These are phyloP conservation scores for Vitis riparia DNA, from an alignment of 164 flowering plant genomes.

Conservation along the genomic window DNA sequence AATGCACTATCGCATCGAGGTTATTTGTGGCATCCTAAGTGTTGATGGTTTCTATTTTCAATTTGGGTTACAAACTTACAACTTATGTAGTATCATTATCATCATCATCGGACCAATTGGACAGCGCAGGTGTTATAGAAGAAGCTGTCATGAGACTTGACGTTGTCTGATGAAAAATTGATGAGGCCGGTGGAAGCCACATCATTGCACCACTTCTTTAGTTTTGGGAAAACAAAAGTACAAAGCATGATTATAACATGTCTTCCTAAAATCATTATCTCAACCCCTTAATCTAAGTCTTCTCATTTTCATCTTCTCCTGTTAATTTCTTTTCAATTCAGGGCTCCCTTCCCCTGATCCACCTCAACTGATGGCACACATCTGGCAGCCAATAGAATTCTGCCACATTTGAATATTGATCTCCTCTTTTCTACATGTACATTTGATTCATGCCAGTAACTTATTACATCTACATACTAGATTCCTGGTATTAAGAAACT, in stretches of 20 bases:
- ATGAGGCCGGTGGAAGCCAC: constrained; percentile 2
- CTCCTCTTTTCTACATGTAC: background rate
- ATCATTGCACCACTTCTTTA: constrained; percentile 15
- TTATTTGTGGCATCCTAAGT: no score
- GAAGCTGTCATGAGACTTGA: background rate
- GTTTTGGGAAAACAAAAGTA: constrained; percentile 13
- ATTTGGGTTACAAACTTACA: no score
- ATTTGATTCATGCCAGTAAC: background rate
- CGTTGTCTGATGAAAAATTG: background rate
- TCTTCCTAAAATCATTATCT: constrained; percentile 18
- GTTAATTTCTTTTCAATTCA: background rate
- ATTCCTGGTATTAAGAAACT: no score
- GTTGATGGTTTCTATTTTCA: no score
- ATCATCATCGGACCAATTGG: background rate
- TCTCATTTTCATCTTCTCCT: background rate
- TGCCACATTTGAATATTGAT: background rate
- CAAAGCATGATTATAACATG: constrained; percentile 19
- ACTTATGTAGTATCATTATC: no score
- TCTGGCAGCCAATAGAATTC: background rate
- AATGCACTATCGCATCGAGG: no score
- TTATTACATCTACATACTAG: no score
- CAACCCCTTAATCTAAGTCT: constrained; percentile 2
- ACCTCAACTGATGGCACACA: background rate
- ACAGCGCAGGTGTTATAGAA: background rate
- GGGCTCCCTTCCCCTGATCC: background rate